A percentile compares a stretch with the other conserved stretches of the same genome.
phyloP scores from a whole-genome alignment of 352 stramenopile species.

The Globisporangium radiosum region DNA sequence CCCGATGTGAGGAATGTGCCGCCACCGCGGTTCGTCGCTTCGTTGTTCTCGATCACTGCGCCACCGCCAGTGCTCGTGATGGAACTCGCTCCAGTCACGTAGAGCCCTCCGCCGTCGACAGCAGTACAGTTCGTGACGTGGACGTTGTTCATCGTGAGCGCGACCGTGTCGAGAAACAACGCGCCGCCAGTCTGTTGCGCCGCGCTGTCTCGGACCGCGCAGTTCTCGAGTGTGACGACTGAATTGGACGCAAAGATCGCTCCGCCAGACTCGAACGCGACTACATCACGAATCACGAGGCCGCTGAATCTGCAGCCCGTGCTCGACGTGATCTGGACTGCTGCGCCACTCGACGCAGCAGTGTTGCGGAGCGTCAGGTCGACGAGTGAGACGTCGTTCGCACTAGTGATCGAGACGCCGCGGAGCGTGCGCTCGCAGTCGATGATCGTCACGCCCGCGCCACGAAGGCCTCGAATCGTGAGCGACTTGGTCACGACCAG shows the following conservation, averaged over 20 bases:
- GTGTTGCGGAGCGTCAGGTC: constrained; percentile 24
- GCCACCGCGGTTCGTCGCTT: constrained; percentile 18
- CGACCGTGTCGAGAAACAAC: constrained; percentile 22
- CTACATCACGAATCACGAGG: constrained; percentile 10
- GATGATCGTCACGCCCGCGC: constrained; percentile 23
- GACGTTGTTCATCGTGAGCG: constrained; percentile 11
- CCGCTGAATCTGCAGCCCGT: constrained; percentile 15
- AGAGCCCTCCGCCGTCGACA: constrained; percentile 23
- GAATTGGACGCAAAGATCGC: constrained; percentile 24
- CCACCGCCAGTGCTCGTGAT: constrained; percentile 10
- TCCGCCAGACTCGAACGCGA: constrained; percentile 19
- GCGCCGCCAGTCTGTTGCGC: constrained; percentile 22
- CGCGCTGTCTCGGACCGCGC: constrained; percentile 13
- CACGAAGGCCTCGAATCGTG: constrained; percentile 35
- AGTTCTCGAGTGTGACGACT: constrained; percentile 16
- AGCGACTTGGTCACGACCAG: constrained; percentile 21
- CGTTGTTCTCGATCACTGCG: constrained; percentile 20
- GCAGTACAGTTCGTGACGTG: constrained; percentile 15
- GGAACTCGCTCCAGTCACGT: constrained; percentile 11
- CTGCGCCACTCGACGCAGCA: constrained; percentile 14
- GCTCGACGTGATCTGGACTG: constrained; percentile 20
- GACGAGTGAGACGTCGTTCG: constrained; percentile 10
- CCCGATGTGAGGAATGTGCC: constrained; percentile 20
- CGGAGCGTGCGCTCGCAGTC: constrained; percentile 21
- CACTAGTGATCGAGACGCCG: constrained; percentile 24